These are phyloP conservation scores for Perilla frutescens DNA, from an alignment of 257 asterid genomes.

Conservation along the genomic window DNA sequence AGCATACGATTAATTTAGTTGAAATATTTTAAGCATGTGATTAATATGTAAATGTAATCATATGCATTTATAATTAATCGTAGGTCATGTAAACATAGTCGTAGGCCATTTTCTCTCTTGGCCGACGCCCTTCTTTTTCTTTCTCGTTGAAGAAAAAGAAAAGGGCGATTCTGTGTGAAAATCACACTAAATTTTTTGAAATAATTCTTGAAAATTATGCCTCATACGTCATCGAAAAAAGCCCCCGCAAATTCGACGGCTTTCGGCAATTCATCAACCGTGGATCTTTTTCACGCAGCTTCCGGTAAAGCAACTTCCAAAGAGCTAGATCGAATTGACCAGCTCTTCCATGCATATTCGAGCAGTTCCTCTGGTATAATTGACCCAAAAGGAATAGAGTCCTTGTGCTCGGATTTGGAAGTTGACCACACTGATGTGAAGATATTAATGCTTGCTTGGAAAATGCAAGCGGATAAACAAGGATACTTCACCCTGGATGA, in stretches of 20 bases:
- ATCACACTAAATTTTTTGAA: not conserved
- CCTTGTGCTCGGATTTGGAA: constrained; percentile 80
- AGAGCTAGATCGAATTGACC: constrained; percentile 60
- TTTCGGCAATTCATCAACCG: constrained; percentile 66
- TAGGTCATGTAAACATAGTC: no score
- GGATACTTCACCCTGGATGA: constrained; percentile 94
- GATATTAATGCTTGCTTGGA: constrained; percentile 94
- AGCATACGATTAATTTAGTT: no score
- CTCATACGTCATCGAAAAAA: constrained; percentile 78
- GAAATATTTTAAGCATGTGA: no score
- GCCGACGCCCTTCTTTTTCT: constrained; percentile 39
- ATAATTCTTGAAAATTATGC: constrained; percentile 56
- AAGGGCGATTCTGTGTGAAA: not conserved
- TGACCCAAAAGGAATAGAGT: constrained; percentile 92
- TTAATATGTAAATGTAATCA: no score
- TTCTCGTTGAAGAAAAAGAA: constrained; percentile 29
- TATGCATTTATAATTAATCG: no score
- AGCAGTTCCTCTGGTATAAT: constrained; percentile 57
- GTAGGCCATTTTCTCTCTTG: constrained; percentile 17
- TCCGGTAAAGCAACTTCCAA: constrained; percentile 69
- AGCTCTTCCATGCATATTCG: constrained; percentile 60
- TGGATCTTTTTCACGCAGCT: constrained; percentile 82
- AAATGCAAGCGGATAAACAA: constrained; percentile 89
- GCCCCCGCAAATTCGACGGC: constrained; percentile 54
- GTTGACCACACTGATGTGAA: constrained; percentile 82